Base-by-base conservation (phyloP, 106 monocot genomes). In the Acorus calamus region DNA sequence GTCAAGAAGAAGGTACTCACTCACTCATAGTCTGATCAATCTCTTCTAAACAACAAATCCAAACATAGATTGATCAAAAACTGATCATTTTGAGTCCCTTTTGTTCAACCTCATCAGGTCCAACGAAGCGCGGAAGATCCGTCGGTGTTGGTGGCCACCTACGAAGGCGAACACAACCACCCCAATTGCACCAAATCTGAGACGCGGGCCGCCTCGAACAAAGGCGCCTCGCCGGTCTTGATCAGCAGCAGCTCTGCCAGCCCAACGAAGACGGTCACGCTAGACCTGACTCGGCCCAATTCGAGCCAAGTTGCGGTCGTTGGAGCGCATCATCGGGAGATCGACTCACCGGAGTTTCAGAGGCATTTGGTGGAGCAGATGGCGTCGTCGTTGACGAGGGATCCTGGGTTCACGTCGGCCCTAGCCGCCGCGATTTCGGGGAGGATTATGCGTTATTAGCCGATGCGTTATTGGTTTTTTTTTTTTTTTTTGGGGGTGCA, bases 1-100 rank as follows among this genome's bases (percentile, higher is more conserved):
- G 92, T 84, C 4, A 92, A 87, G 57, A 92, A 92, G 79, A 92
- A 92, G 86, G 90, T 89, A 72, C 2, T 5, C 9, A 51, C n/a
- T n/a, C n/a, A n/a, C 28, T 55, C 5, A 58, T 46, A 52, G 28
- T 28, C 28, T 28, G 28, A 28, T 28, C 28, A 28, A 28, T 28
- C 28, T 28, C 28, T 28, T 28, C 28, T 28, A 28, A 28, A 28
- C 28, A 28, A 28, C 28, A 28, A 28, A 28, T 28, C 28, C 28
- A 28, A 28, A 28, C 28, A 28, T 28, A 28, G 28, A 28, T 28
- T 28, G 28, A 28, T 28, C 28, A 42, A 10, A 50, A 4, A 49
- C 45, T 14, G 11, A n/a, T 7, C 44, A 14, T 46, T 46, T 56
- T 60, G 28, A 28, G 28, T 28, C 28, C 28, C 28, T 28, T 28